phyloP scores from a whole-genome alignment of 805 yeast species.

The Starmerella geochares region DNA sequence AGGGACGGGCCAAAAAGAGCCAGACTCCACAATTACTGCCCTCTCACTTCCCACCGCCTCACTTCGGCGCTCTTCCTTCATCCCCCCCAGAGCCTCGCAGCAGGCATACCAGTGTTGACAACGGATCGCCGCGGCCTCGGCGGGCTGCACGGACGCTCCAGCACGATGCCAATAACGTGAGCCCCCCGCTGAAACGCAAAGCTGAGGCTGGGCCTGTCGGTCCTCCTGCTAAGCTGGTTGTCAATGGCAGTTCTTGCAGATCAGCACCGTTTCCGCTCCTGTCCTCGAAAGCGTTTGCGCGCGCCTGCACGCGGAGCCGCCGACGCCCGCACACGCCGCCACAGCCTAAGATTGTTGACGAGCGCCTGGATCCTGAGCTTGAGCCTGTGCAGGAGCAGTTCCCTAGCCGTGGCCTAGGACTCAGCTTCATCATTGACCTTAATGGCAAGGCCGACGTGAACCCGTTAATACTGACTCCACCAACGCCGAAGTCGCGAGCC shows the following conservation, averaged over 20 bases:
- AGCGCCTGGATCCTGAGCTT: background rate
- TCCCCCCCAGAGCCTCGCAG: constrained; percentile 17
- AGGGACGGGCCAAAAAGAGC: background rate
- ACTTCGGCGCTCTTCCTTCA: constrained; percentile 6
- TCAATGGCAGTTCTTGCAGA: background rate
- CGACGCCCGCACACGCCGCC: background rate
- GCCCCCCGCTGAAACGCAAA: background rate
- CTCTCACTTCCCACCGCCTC: constrained; percentile 15
- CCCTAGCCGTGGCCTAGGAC: constrained; percentile 10
- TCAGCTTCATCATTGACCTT: constrained; percentile 13
- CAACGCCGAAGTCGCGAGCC: background rate
- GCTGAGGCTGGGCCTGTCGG: background rate
- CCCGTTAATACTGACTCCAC: background rate
- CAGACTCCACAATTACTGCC: constrained; percentile 14
- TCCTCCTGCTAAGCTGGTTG: background rate
- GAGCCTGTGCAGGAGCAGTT: constrained; percentile 6
- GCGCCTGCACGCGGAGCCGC: constrained; percentile 4
- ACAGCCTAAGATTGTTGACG: background rate
- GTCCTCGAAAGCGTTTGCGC: constrained; percentile 16
- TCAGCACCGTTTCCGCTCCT: constrained; percentile 8
- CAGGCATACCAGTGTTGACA: background rate
- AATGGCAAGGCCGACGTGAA: constrained; percentile 13
- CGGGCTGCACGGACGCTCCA: background rate
- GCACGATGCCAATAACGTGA: background rate
- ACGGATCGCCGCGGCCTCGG: constrained; percentile 9